These are phyloP conservation scores for Coemansia sp. DNA, from an alignment of 192 early-diverging fungal genomes.

Conservation along the genomic window DNA sequence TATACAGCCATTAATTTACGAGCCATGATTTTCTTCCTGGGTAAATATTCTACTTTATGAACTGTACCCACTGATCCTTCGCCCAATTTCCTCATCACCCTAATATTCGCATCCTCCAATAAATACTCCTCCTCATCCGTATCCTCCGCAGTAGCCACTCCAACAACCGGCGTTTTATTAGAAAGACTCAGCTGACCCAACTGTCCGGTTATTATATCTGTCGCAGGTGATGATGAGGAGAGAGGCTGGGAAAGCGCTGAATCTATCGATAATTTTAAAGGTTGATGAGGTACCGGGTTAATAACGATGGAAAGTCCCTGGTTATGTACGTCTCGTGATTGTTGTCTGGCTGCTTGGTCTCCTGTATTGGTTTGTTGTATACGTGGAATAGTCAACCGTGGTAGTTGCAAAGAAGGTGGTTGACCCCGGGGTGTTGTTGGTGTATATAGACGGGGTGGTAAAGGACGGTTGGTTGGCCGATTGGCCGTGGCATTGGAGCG, in stretches of 20 bases:
- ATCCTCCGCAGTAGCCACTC: slow-evolving; percentile 10
- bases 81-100: slow-evolving; percentile 75
- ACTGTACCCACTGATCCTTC: slow-evolving; percentile 95
- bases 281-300: not conserved
- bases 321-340: slow-evolving; percentile 44
- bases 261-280: slow-evolving; percentile 8
- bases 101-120: slow-evolving; percentile 67
- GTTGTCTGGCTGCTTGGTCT: slow-evolving; percentile 46
- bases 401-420: slow-evolving; percentile 20
- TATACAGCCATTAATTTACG: slow-evolving; percentile 77
- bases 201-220: not conserved
- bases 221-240: not conserved
- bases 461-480: slow-evolving; percentile 16
- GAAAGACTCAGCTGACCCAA: slow-evolving; percentile 21
- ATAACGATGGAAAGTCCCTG: slow-evolving; percentile 32
- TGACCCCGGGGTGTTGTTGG: slow-evolving; percentile 49
- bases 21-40: slow-evolving; percentile 82
- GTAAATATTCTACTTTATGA: slow-evolving; percentile 76
- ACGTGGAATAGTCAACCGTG: slow-evolving; percentile 28
- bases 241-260: not conserved
- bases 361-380: slow-evolving; percentile 5
- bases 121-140: slow-evolving; percentile 46
- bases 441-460: slow-evolving; percentile 34
- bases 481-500: slow-evolving; percentile 54
- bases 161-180: slow-evolving; percentile 7